Conservation (phyloP, 179 eudicot genomes). For the Corrigiola litoralis region DNA sequence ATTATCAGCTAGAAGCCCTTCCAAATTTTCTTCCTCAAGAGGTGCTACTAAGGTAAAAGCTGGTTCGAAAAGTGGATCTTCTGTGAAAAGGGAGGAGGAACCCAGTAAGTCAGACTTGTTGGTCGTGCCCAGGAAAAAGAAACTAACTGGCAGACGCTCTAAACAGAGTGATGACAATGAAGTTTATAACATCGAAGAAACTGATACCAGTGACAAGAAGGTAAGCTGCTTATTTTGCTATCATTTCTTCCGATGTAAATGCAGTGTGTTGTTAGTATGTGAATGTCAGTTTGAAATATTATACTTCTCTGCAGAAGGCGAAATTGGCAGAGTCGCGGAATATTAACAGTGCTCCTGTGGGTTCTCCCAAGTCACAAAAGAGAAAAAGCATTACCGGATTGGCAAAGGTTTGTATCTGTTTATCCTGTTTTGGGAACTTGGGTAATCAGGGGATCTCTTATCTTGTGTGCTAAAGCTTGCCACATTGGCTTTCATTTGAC, state of each 20-base stretch:
- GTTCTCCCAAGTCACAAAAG: conserved; percentile 47
- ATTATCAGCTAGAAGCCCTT: conserved; percentile 38
- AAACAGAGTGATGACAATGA: conserved; percentile 28
- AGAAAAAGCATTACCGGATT: conserved; percentile 57
- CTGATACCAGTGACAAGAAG: conserved; percentile 25
- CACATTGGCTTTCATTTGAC: background rate
- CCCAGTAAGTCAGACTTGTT: conserved; percentile 40
- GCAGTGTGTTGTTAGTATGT: background rate
- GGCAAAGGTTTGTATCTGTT: conserved; percentile 56
- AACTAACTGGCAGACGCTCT: conserved; percentile 34
- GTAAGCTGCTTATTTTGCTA: conserved; percentile 21
- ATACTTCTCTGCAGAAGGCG: conserved; percentile 30
- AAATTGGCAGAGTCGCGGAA: conserved; percentile 28
- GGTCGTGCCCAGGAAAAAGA: conserved; percentile 38
- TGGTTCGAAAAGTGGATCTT: conserved; percentile 31
- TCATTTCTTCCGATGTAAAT: background rate
- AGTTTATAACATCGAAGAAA: conserved; percentile 26
- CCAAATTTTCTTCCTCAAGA: conserved; percentile 30
- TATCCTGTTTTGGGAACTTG: background rate
- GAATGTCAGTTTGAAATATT: background rate
- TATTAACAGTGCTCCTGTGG: conserved; percentile 28
- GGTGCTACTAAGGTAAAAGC: conserved; percentile 27
- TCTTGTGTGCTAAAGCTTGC: background rate
- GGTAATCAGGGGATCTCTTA: background rate
- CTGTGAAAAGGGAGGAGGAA: conserved; percentile 31